Conservation (phyloP, 2,329 filamentous ascomycete genomes). For the Calonectria pteridis region DNA sequence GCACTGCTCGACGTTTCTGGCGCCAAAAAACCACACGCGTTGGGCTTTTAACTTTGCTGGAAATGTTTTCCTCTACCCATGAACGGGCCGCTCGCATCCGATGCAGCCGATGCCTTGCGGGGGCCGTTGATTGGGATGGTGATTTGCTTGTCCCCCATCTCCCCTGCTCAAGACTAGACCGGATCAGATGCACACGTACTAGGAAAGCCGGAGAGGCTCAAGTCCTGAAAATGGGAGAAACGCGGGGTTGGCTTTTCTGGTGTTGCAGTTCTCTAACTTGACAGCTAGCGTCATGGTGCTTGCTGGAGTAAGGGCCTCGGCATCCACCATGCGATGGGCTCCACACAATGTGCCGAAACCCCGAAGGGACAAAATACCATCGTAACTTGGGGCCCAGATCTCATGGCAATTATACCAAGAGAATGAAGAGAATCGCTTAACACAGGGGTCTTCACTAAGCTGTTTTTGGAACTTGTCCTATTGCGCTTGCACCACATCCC, state of each 20-base stretch:
- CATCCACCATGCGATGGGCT: background rate
- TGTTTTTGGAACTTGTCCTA: background rate
- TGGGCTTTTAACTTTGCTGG: background rate
- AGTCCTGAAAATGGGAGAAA: background rate
- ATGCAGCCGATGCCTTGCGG: background rate
- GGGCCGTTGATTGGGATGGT: background rate
- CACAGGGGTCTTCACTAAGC: no score
- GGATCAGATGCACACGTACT: background rate
- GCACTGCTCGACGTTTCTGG: background rate
- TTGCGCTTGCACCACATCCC: background rate
- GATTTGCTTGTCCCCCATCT: background rate
- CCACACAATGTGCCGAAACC: conserved; percentile 2
- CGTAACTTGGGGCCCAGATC: background rate
- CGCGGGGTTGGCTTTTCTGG: background rate
- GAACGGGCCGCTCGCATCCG: background rate
- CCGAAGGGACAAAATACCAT: background rate
- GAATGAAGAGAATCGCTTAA: background rate
- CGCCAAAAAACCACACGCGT: background rate
- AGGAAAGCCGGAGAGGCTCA: background rate
- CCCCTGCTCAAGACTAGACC: background rate
- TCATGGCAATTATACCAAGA: background rate
- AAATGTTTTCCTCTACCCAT: background rate
- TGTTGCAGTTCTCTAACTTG: background rate
- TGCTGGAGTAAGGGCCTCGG: background rate
- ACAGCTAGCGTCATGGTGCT: background rate